Percentiles rank a stretch among this genome's conserved stretches.
phyloP scores from a whole-genome alignment of 2,329 filamentous ascomycete species.

The Tolypocladium sp. region DNA sequence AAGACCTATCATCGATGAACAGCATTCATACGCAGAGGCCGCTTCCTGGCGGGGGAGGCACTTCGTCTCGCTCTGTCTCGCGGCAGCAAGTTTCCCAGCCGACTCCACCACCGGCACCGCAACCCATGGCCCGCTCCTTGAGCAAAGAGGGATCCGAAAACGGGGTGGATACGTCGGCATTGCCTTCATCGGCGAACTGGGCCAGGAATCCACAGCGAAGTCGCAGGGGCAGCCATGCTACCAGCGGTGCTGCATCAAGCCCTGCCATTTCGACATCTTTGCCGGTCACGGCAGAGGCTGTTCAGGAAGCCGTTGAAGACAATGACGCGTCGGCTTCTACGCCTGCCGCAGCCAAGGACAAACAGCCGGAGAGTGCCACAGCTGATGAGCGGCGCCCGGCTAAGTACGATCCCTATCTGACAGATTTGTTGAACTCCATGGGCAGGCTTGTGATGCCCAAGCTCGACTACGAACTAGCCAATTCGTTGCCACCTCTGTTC shows the following conservation, averaged over 20 bases:
- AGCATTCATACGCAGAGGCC: constrained; percentile 73
- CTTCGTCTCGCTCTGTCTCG: constrained; percentile 44
- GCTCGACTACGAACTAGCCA: constrained; percentile 9
- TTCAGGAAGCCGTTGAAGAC: constrained; percentile 32
- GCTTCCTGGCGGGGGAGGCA: constrained; percentile 36
- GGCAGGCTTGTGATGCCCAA: constrained; percentile 22
- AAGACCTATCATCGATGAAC: constrained; percentile 92
- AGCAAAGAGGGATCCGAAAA: constrained; percentile 68
- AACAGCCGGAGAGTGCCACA: constrained; percentile 7
- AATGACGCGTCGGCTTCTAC: constrained; percentile 16
- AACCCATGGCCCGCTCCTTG: constrained; percentile 65
- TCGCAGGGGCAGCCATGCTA: constrained; percentile 69
- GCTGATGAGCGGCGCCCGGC: not conserved
- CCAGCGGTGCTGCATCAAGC: constrained; percentile 73
- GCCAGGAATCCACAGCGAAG: constrained; percentile 62
- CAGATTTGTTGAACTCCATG: constrained; percentile 27
- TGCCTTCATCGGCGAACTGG: constrained; percentile 92
- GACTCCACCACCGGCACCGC: constrained; percentile 33
- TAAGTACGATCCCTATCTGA: constrained; percentile 17
- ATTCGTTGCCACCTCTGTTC: constrained; percentile 60
- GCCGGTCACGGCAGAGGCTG: constrained; percentile 42
- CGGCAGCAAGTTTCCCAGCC: constrained; percentile 36
- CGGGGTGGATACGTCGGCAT: constrained; percentile 73
- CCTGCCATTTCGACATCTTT: constrained; percentile 60
- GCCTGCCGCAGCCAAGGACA: constrained; percentile 7